These are phyloP conservation scores for Lyophyllum shimeji DNA, from an alignment of 768 basidiomycete genomes.

Conservation along the genomic window DNA sequence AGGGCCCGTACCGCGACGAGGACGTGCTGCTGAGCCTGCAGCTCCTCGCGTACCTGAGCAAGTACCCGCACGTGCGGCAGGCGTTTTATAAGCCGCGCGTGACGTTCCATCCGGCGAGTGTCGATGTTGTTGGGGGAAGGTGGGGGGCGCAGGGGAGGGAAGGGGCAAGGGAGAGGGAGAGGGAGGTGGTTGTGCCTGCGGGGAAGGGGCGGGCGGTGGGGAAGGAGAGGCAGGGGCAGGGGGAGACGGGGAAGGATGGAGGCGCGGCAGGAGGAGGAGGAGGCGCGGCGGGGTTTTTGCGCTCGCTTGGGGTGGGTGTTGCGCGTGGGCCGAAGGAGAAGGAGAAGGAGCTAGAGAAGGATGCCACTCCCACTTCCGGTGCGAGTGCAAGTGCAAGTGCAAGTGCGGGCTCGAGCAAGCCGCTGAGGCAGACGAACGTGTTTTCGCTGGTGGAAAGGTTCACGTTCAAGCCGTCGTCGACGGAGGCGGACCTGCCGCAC, in stretches of 20 bases:
- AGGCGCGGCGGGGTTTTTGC: slow-evolving; percentile 7
- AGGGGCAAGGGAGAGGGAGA: slow-evolving; percentile 27
- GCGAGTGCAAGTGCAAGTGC: too few species aligned
- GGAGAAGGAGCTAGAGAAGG: slow-evolving; percentile 2
- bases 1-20: slow-evolving; percentile 88
- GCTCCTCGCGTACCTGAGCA: slow-evolving; percentile 93
- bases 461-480: slow-evolving; percentile 88
- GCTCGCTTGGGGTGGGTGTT: slow-evolving; percentile 28
- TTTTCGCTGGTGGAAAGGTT: slow-evolving; percentile 96
- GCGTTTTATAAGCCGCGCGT: slow-evolving; percentile 88
- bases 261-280: not conserved
- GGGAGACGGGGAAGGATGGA: slow-evolving; percentile 2
- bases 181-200: slow-evolving; percentile 19
- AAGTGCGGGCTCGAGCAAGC: not conserved
- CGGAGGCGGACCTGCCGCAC: slow-evolving; percentile 69
- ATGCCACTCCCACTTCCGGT: slow-evolving; percentile 1
- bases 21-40: slow-evolving; percentile 90
- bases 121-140: slow-evolving; percentile 35
- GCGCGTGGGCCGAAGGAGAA: slow-evolving; percentile 32
- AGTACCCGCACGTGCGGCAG: slow-evolving; percentile 95
- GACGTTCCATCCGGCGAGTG: slow-evolving; percentile 80
- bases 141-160: slow-evolving; percentile 24
- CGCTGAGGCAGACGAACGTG: slow-evolving; percentile 75
- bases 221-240: not conserved
- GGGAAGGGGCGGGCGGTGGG: not conserved